Conservation (phyloP, 2,329 filamentous ascomycete species). For the Xylaria hypoxylon region DNA sequence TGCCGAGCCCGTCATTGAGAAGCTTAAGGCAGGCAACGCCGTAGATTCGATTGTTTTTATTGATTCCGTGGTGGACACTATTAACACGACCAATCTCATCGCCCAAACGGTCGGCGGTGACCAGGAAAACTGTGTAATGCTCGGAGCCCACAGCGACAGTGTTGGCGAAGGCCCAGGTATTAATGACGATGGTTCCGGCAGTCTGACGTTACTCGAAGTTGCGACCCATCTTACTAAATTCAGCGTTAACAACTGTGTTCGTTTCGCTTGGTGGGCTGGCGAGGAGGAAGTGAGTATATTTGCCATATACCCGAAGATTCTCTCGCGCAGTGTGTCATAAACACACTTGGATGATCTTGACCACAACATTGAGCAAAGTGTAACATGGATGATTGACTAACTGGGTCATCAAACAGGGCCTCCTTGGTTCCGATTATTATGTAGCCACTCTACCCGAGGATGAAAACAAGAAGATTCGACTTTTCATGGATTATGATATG, state of each 20-base stretch:
- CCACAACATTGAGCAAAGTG: background rate
- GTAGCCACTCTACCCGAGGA: conserved; percentile 64
- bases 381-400: conserved; percentile 12
- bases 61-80: conserved; percentile 65
- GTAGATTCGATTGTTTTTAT: conserved; percentile 70
- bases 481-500: conserved; percentile 80
- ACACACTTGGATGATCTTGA: background rate
- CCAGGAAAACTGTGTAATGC: conserved; percentile 72
- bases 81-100: conserved; percentile 70
- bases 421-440: conserved; percentile 73
- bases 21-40: conserved; percentile 62
- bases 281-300: conserved; percentile 66
- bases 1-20: conserved; percentile 66
- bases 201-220: conserved; percentile 70
- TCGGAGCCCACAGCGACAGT: conserved; percentile 73
- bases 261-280: conserved; percentile 75
- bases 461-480: conserved; percentile 72
- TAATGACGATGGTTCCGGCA: conserved; percentile 82
- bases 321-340: background rate
- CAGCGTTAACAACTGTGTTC: conserved; percentile 72
- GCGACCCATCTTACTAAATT: conserved; percentile 69
- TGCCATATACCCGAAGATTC: background rate
- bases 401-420: conserved; percentile 43
- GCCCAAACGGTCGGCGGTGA: conserved; percentile 70
- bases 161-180: conserved; percentile 76